These are phyloP conservation scores for Aspergillus ochraceoroseus DNA, from an alignment of 2,329 filamentous ascomycete genomes.

Conservation along the genomic window DNA sequence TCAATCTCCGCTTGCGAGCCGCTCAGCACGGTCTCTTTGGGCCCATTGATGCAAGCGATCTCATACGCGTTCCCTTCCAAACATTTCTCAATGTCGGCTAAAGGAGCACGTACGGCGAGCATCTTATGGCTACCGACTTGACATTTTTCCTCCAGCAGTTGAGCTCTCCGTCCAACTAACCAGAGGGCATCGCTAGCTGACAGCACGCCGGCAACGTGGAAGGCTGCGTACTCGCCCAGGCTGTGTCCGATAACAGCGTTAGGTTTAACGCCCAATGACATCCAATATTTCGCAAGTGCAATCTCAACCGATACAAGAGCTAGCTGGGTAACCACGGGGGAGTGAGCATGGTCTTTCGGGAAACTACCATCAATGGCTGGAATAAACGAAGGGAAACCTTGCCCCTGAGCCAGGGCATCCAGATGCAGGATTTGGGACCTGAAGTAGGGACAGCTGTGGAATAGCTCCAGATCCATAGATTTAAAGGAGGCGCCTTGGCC, in stretches of 20 bases:
- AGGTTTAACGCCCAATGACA: slow-evolving; percentile 28
- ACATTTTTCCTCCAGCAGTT: slow-evolving; percentile 62
- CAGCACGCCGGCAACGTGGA: slow-evolving; percentile 33
- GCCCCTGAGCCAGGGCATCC: slow-evolving; percentile 21
- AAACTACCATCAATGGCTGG: slow-evolving; percentile 17
- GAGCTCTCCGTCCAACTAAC: slow-evolving; percentile 64
- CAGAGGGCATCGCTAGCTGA: slow-evolving; percentile 49
- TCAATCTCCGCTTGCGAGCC: slow-evolving; percentile 57
- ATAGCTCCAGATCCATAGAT: slow-evolving; percentile 30
- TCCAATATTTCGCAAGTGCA: slow-evolving; percentile 33
- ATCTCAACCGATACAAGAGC: slow-evolving; percentile 40
- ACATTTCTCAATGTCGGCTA: slow-evolving; percentile 34
- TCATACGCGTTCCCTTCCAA: slow-evolving; percentile 42
- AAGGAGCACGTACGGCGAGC: slow-evolving; percentile 52
- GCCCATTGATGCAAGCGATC: slow-evolving; percentile 70
- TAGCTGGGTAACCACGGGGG: slow-evolving; percentile 35
- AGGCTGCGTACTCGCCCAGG: slow-evolving; percentile 39
- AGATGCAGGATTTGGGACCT: slow-evolving; percentile 22
- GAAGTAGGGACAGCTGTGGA: slow-evolving; percentile 23
- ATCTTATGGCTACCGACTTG: slow-evolving; percentile 62
- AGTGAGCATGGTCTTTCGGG: slow-evolving; percentile 38
- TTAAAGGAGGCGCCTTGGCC: slow-evolving; percentile 34
- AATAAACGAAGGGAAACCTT: slow-evolving; percentile 28
- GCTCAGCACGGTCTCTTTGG: slow-evolving; percentile 69
- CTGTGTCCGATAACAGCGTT: slow-evolving; percentile 53